Evolutionary conservation across 495 filamentous ascomycete species (phyloP), one percentile per base, ranked within the genome.

Genomic region (Collariella sp.): DNA sequence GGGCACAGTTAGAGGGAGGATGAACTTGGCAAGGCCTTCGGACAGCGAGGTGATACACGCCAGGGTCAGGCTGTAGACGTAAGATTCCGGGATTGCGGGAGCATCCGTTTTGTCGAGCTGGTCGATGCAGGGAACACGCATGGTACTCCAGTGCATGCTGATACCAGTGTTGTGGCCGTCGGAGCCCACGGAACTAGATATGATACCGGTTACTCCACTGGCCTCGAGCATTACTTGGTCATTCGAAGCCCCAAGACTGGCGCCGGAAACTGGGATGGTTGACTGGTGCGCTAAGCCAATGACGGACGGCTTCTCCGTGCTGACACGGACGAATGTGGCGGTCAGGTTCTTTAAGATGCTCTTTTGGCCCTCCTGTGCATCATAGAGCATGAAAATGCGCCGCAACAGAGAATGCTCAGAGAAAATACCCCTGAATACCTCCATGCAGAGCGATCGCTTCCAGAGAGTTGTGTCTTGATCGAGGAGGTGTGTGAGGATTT

Each of bases 51-150:
- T 88, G 49, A 98, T 83, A 67, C 94, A 97, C 1, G 86, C 86
- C 13, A 98, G 74, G 7, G 89, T 88, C 15, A 98, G 76, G 60
- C 85, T 86, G 69, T 98, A 96, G 24, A 96, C 79, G 62, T 98
- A 98, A 0, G 94, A 94, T 47, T 96, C 90, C 1, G 93, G 93
- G 38, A 93, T 78, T 9, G 68, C 50, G 4, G 91, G 89, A 5
- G 93, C 78, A 31, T 97, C 91, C 3, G 81, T 76, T 66, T 98
- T 98, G 70, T 98, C 93, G 11, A 97, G 79, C 46, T 95, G 86
- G 52, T 98, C 93, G 36, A 97, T 86, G 65, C 90, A 97, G 22
- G 91, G 84, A 18, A 88, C 88, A 50, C 88, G 77, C 60, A 94
- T 80, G 19, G 84, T 77, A 72, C 94, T 97, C 91, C 89, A 96